These are phyloP conservation scores for Venturia asperata DNA, from an alignment of 2,329 filamentous ascomycete genomes.

Conservation along the genomic window DNA sequence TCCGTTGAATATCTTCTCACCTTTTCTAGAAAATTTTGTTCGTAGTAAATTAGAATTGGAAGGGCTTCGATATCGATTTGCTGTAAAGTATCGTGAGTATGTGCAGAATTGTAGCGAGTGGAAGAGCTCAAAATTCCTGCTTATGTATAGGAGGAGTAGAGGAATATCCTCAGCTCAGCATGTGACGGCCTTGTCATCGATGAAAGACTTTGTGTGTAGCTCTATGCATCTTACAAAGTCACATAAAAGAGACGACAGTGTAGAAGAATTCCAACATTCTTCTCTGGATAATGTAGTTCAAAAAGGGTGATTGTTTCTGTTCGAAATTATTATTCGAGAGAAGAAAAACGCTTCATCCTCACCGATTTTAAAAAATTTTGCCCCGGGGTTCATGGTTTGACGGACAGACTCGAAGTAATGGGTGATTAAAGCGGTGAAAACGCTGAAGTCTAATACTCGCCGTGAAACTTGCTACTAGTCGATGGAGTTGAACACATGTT, in stretches of 20 bases:
- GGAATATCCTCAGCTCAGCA: not conserved
- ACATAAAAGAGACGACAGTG: not conserved
- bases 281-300: not conserved
- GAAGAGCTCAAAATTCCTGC: too few species aligned
- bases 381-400: constrained; percentile 43
- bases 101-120: too few species aligned
- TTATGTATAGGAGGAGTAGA: too few species aligned
- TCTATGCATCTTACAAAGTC: not conserved
- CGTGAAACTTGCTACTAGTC: constrained; percentile 6
- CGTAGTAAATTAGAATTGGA: not conserved
- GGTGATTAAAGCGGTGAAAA: constrained; percentile 49
- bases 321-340: not conserved
- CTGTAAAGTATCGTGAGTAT: not conserved
- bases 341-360: too few species aligned
- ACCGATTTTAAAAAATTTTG: too few species aligned
- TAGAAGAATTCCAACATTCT: not conserved
- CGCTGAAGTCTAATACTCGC: constrained; percentile 46
- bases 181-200: not conserved
- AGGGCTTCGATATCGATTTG: too few species aligned
- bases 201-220: not conserved
- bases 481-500: not conserved
- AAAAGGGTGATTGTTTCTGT: not conserved
- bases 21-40: not conserved
- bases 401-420: constrained; percentile 51
- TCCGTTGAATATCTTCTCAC: not conserved